phyloP scores from a whole-genome alignment of 768 basidiomycete species.

The Sarcomyxa edulis region DNA sequence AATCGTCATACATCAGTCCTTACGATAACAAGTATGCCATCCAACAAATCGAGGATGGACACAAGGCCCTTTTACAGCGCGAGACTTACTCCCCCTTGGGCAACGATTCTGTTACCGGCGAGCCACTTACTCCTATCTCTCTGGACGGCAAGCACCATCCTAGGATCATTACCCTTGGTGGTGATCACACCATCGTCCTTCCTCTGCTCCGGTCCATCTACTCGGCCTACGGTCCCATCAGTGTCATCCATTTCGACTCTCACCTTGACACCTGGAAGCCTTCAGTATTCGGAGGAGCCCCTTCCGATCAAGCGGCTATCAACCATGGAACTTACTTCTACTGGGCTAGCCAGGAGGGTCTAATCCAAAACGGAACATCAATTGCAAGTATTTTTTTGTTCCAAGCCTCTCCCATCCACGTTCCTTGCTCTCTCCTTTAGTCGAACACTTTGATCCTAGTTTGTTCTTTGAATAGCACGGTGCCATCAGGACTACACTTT shows the following conservation, averaged over 20 bases:
- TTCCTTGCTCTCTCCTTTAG: constrained; percentile 13
- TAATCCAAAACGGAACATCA: constrained; percentile 72
- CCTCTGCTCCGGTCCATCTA: constrained; percentile 62
- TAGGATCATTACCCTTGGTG: constrained; percentile 77
- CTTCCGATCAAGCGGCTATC: constrained; percentile 66
- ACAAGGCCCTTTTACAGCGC: constrained; percentile 65
- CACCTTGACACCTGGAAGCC: constrained; percentile 82
- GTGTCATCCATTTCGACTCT: constrained; percentile 84
- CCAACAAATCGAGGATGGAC: constrained; percentile 68
- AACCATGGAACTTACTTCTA: constrained; percentile 92
- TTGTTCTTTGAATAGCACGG: constrained; percentile 61
- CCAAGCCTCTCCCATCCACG: constrained; percentile 10
- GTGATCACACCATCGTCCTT: constrained; percentile 81
- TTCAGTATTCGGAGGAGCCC: constrained; percentile 68
- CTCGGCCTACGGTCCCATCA: constrained; percentile 73
- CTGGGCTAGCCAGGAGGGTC: constrained; percentile 79
- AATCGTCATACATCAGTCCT: constrained; percentile 32
- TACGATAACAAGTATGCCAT: constrained; percentile 75
- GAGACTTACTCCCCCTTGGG: constrained; percentile 56
- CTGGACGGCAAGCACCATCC: constrained; percentile 74
- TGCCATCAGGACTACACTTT: constrained; percentile 80
- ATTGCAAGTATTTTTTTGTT: constrained; percentile 73
- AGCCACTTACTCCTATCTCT: constrained; percentile 52
- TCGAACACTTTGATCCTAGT: constrained; percentile 71
- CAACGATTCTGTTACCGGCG: constrained; percentile 56